These are phyloP conservation scores for Metarhizium sp. DNA, from an alignment of 2,329 filamentous ascomycete species.

Conservation along the genomic window DNA sequence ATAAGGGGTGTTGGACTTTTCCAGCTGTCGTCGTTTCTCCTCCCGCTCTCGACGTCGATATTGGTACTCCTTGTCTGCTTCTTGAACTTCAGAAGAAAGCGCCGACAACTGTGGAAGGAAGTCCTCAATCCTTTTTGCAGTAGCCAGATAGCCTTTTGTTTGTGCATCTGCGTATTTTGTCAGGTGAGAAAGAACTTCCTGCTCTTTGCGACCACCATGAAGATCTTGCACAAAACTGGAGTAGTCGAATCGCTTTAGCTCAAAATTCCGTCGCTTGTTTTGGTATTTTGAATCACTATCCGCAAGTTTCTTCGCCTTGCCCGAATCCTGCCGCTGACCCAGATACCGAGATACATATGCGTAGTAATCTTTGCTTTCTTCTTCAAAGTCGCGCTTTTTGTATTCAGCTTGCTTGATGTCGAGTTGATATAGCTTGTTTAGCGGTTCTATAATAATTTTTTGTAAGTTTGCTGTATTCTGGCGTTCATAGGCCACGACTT, in stretches of 20 bases:
- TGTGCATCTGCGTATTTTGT: slow-evolving; percentile 92
- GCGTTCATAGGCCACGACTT: slow-evolving; percentile 80
- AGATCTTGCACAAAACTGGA: slow-evolving; percentile 98
- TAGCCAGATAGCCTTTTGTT: slow-evolving; percentile 69
- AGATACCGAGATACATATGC: slow-evolving; percentile 90
- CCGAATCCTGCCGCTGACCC: slow-evolving; percentile 88
- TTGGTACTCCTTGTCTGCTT: slow-evolving; percentile 94
- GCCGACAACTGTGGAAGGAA: slow-evolving; percentile 87
- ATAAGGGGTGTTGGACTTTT: slow-evolving; percentile 74
- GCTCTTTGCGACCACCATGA: slow-evolving; percentile 97
- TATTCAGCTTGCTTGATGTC: slow-evolving; percentile 97
- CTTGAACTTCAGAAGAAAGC: slow-evolving; percentile 76
- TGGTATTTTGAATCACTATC: slow-evolving; percentile 97
- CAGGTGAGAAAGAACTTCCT: slow-evolving; percentile 88
- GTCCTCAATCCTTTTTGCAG: slow-evolving; percentile 78
- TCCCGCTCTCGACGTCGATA: slow-evolving; percentile 91
- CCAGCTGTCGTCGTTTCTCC: slow-evolving; percentile 81
- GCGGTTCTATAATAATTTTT: slow-evolving; percentile 87
- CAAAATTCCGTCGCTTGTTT: slow-evolving; percentile 84
- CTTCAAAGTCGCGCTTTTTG: slow-evolving; percentile 96
- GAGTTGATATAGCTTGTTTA: slow-evolving; percentile 82
- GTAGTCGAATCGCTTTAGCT: slow-evolving; percentile 96
- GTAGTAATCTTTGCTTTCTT: slow-evolving; percentile 98
- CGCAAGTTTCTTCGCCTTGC: slow-evolving; percentile 93
- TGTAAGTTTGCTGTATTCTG: slow-evolving; percentile 79